Evolutionary conservation across 352 stramenopile species (phyloP).

Genomic region (Hyaloperonospora arabidopsidis): DNA sequence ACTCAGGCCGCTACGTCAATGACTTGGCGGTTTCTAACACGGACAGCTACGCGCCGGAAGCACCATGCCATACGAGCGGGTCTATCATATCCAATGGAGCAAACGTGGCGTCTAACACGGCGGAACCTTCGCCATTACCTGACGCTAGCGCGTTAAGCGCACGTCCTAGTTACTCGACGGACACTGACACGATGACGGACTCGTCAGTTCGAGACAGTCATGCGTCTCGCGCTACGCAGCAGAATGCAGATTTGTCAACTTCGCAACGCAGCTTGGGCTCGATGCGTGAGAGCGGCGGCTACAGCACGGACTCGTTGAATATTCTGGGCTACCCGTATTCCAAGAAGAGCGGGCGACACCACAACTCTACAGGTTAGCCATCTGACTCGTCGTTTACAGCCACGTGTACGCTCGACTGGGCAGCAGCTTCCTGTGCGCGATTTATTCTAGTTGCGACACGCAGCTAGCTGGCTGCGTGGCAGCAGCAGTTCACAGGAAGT

Average conservation of each 20-base stretch:
- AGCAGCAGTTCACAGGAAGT: slow-evolving; percentile 15
- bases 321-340: slow-evolving; percentile 80
- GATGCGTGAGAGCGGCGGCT: slow-evolving; percentile 47
- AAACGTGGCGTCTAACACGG: slow-evolving; percentile 13
- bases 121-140: slow-evolving; percentile 6
- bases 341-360: slow-evolving; percentile 60
- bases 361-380: slow-evolving; percentile 41
- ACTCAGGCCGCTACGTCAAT: slow-evolving; percentile 20
- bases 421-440: slow-evolving; percentile 24
- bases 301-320: slow-evolving; percentile 69
- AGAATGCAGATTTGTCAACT: slow-evolving; percentile 18
- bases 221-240: slow-evolving; percentile 10
- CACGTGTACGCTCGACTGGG: slow-evolving; percentile 5
- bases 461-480: slow-evolving; percentile 16
- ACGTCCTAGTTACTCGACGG: slow-evolving; percentile 11
- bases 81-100: slow-evolving; percentile 29
- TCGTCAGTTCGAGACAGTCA: slow-evolving; percentile 20
- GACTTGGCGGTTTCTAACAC: slow-evolving; percentile 18
- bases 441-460: slow-evolving; percentile 8
- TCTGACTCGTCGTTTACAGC: slow-evolving; percentile 11
- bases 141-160: slow-evolving; percentile 14
- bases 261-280: slow-evolving; percentile 32
- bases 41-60: slow-evolving; percentile 29
- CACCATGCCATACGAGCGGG: slow-evolving; percentile 22
- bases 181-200: slow-evolving; percentile 9